A percentile compares a stretch with the other conserved stretches of the same genome.
Conservation (phyloP, 495 filamentous ascomycete species). For the Lophiostoma macrostomum region DNA sequence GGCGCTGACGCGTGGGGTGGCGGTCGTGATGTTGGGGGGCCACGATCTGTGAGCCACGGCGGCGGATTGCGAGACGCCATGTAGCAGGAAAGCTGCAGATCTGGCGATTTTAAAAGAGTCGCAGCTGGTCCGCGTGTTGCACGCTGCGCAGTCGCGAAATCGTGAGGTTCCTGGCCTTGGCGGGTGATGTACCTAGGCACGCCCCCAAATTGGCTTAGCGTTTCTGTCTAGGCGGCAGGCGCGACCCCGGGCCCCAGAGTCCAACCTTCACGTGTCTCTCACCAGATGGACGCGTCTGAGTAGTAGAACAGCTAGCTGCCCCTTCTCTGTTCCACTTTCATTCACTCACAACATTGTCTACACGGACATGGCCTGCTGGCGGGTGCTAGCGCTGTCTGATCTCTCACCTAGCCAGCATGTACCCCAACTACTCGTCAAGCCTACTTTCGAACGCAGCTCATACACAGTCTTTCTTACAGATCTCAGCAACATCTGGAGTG, state of each 20-base stretch:
- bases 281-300: too few species aligned
- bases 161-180: not conserved
- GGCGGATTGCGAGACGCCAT: conserved; percentile 26
- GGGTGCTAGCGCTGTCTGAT: conserved; percentile 23
- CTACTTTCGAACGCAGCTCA: conserved; percentile 48
- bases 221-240: not conserved
- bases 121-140: too few species aligned
- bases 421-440: conserved; percentile 46
- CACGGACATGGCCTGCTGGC: conserved; percentile 26
- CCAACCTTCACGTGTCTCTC: not conserved
- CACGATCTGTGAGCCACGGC: conserved; percentile 24
- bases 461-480: conserved; percentile 82
- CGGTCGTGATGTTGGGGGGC: conserved; percentile 14
- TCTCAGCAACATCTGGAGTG: conserved; percentile 79
- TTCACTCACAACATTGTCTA: not conserved
- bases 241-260: not conserved
- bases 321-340: not conserved
- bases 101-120: not conserved
- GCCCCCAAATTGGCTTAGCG: not conserved
- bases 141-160: not conserved
- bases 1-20: conserved; percentile 31
- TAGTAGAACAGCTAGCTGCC: too few species aligned
- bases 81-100: not conserved
- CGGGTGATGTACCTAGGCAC: not conserved
- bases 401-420: not conserved